A percentile compares a stretch with the other conserved stretches of the same genome.
Evolutionary conservation across 2,329 filamentous ascomycete species (phyloP).

Genomic region (Xylariaceae sp.): DNA sequence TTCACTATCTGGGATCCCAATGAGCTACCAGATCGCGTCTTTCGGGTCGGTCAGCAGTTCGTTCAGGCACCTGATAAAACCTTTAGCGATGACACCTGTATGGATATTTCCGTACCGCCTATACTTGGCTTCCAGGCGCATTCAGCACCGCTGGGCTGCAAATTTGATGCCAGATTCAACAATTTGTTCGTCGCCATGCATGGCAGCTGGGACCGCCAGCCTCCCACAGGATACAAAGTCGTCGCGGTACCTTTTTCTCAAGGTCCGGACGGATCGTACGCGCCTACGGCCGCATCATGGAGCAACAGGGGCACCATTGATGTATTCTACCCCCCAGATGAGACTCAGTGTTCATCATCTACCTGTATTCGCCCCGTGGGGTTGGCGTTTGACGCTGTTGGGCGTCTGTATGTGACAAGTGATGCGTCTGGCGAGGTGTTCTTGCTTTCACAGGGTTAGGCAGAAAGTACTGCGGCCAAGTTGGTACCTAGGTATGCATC

Average conservation of each 20-base stretch:
- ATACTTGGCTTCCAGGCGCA: conserved; percentile 52
- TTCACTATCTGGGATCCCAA: conserved; percentile 39
- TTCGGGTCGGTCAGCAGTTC: conserved; percentile 35
- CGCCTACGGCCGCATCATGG: conserved; percentile 29
- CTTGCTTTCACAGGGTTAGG: conserved; percentile 19
- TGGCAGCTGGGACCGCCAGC: conserved; percentile 48
- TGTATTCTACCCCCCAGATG: conserved; percentile 47
- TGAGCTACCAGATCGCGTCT: conserved; percentile 33
- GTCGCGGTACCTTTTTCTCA: conserved; percentile 34
- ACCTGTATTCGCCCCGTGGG: conserved; percentile 51
- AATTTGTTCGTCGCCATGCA: conserved; percentile 59
- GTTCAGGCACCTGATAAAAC: conserved; percentile 27
- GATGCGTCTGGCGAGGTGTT: conserved; percentile 50
- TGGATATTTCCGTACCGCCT: conserved; percentile 34
- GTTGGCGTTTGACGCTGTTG: conserved; percentile 39
- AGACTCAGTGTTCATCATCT: conserved; percentile 41
- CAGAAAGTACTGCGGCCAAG: not conserved
- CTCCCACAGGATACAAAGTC: conserved; percentile 37
- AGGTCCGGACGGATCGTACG: conserved; percentile 28
- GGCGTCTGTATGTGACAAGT: conserved; percentile 50
- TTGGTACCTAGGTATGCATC: not conserved
- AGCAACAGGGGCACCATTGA: conserved; percentile 43
- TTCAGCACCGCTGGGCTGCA: conserved; percentile 60
- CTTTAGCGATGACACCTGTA: conserved; percentile 29
- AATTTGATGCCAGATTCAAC: conserved; percentile 54